Evolutionary conservation across 2,329 filamentous ascomycete species (phyloP), one percentile per base, ranked within the genome.

Genomic region (Colletotrichum noveboracense): DNA sequence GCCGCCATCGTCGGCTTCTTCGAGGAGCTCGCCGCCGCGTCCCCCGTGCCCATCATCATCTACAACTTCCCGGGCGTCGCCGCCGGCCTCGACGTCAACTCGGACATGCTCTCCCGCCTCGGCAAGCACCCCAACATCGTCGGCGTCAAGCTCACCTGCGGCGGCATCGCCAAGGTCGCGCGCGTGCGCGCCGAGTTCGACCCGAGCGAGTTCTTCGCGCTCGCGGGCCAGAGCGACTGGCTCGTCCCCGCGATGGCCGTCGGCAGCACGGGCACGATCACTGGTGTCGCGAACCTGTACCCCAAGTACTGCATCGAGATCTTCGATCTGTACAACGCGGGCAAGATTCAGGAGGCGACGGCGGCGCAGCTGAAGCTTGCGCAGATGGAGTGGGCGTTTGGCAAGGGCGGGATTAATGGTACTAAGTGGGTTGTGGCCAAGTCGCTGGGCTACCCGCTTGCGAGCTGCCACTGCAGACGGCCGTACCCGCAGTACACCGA

Each of bases 141-240:
- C 66, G 93, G 92, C 34, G 91, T 92, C 68, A 95, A 95, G 85
- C 85, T 94, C 71, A 95, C 93, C 4, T 95, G 93, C 80, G 93
- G 93, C n/a, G 92, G 91, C 78, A 94, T 94, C 36, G 93, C 92
- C 74, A 95, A 95, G 84, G 89, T 95, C 65, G 91, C 91, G 6
- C 88, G 93, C 10, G 88, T 95, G 6, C 81, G 84, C 8, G 87
- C 86, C 18, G 82, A 86, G 76, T 84, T 94, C 74, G 82, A 88
- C 0, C 83, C 88, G 0, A 86, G 89, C 3, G 82, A 88, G 13
- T 96, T 96, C 80, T 90, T 93, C 2, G 90, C 92, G 1, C 95
- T 91, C 79, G 93, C 93, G 1, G 94, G 94, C 1, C 93, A 95
- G 84, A 91, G 91, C 3, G 94, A 96, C 80, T 95, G 94, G 82